These are phyloP conservation scores for Fusarium gaditjirri DNA, from an alignment of 2,329 filamentous ascomycete species.

Conservation along the genomic window DNA sequence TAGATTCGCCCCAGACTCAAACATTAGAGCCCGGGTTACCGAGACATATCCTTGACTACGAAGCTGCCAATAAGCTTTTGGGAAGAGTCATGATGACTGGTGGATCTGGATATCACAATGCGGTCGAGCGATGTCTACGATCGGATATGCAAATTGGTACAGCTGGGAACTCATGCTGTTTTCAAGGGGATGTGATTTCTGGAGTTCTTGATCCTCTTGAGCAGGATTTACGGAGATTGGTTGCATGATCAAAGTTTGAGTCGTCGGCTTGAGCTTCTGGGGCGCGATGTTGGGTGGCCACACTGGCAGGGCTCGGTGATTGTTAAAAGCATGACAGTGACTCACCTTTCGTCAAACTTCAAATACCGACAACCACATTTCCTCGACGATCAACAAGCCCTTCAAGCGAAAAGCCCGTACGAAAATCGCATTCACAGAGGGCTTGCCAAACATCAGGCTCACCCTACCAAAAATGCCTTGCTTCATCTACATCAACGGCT, in stretches of 20 bases:
- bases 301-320: background rate
- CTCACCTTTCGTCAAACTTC: background rate
- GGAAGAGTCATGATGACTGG: background rate
- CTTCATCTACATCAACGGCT: conserved; percentile 13
- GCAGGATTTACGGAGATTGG: conserved; percentile 2
- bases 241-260: background rate
- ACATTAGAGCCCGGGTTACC: rapidly evolving
- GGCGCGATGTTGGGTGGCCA: background rate
- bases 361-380: rapidly evolving
- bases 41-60: background rate
- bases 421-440: rapidly evolving
- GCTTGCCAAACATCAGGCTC: rapidly evolving
- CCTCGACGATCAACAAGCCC: rapidly evolving
- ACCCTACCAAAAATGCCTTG: rapidly evolving
- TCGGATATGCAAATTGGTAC: background rate
- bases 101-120: background rate
- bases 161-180: rapidly evolving
- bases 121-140: background rate
- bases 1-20: rapidly evolving
- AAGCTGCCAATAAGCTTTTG: background rate
- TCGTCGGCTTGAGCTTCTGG: rapidly evolving
- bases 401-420: rapidly evolving
- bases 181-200: background rate
- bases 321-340: rapidly evolving
- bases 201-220: background rate